These are phyloP conservation scores for Fusarium sp. DNA, from an alignment of 2,329 filamentous ascomycete genomes.

Conservation along the genomic window DNA sequence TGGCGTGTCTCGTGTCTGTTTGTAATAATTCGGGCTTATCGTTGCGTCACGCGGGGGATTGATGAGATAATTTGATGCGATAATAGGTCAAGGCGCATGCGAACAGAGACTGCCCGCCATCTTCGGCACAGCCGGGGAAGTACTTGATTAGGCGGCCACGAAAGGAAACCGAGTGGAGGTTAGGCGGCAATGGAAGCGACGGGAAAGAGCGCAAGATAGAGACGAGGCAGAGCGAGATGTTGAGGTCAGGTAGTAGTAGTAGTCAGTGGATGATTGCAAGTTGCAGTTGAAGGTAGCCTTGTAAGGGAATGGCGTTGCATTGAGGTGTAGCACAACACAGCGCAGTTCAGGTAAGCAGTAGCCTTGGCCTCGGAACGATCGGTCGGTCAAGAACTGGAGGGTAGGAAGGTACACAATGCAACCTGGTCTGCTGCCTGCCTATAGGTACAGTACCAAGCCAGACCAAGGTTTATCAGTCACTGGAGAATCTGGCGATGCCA, in stretches of 20 bases:
- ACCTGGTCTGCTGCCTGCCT: neutral
- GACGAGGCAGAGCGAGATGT: constrained; percentile 3
- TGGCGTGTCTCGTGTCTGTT: constrained; percentile 18
- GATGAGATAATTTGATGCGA: constrained; percentile 24
- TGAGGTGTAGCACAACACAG: constrained; percentile 14
- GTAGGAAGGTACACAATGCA: constrained; percentile 4
- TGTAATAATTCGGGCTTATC: constrained; percentile 25
- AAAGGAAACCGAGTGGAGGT: constrained; percentile 14
- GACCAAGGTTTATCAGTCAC: constrained; percentile 11
- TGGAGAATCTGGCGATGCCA: constrained; percentile 32
- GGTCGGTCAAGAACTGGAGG: constrained; percentile 41
- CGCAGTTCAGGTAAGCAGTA: neutral
- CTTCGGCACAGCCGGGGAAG: constrained; percentile 45
- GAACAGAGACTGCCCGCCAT: constrained; percentile 44
- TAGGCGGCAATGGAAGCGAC: constrained; percentile 27
- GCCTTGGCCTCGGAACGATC: constrained; percentile 42
- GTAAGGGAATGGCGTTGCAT: constrained; percentile 20
- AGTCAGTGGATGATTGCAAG: constrained; percentile 18
- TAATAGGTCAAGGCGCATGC: constrained; percentile 43
- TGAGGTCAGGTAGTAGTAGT: neutral
- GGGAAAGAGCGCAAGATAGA: constrained; percentile 18
- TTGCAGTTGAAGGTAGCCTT: constrained; percentile 20
- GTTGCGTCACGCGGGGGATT: constrained; percentile 16
- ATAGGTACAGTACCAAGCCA: constrained; percentile 8
- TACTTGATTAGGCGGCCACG: constrained; percentile 25